Evolutionary conservation across 441 rosid genomes (phyloP), one percentile per base, ranked within the genome.

Genomic region (Euphorbia corollata): DNA sequence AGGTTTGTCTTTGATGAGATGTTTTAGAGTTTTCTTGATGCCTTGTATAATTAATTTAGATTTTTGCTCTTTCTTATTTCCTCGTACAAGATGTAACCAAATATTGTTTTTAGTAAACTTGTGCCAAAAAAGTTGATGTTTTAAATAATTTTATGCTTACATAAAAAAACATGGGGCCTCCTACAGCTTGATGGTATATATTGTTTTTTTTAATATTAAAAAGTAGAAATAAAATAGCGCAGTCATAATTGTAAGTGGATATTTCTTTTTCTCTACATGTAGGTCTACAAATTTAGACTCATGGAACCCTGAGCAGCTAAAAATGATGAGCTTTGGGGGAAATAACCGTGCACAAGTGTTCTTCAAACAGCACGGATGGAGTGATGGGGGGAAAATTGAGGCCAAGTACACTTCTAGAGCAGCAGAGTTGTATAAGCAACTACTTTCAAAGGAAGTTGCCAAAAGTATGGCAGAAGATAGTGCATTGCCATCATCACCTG

Each of bases 311-410:
- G 99, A 94, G 71, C 98, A 94, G 70, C 59, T 94, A 82, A 91
- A 71, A 80, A 85, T 77, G 81, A 91, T 94, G 98, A 64, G 76
- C 61, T 87, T 75, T 68, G 98, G 98, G 63, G 99, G 98, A 67
- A 94, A 94, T 74, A 86, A 87, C 76, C 92, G 94, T 47, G 98
- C 96, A 6, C 96, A 89, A 8, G 90, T 67, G 47, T 91, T 94
- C 78, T 94, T 94, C 78, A 94, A 94, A 87, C 97, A 89, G 66
- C 96, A 94, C 61, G 98, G 99, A 60, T 91, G 99, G 98, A 80
- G 80, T 65, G 91, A 84, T 59, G 99, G 87, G 36, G 91, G 87
- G 10, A 87, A 87, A 78, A 81, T 82, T 68, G 97, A 90, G 72
- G 86, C 91, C 22, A 86, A 94, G 82, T 94, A 89, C 77, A 94